Evolutionary conservation across 495 filamentous ascomycete genomes (phyloP).

Genomic region (Astrothelium subdiscretum): DNA sequence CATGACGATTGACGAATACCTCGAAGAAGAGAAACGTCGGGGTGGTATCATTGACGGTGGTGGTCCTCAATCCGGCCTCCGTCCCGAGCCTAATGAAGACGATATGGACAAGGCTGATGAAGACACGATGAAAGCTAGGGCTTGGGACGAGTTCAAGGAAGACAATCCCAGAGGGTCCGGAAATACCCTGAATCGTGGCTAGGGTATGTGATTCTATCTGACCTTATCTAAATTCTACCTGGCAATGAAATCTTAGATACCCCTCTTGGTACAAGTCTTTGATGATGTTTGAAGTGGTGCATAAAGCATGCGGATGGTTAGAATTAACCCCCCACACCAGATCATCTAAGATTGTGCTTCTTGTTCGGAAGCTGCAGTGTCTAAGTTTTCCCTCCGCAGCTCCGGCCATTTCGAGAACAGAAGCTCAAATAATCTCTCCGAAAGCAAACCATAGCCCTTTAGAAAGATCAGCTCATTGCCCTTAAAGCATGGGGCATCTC

Average conservation of each 20-base stretch:
- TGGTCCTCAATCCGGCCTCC: conserved; percentile 60
- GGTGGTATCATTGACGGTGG: conserved; percentile 92
- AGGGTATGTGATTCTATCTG: background rate
- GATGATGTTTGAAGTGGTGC: too few relatives aligned
- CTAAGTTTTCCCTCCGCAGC: conserved; percentile 10
- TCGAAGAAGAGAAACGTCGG: conserved; percentile 76
- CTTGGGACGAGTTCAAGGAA: conserved; percentile 92
- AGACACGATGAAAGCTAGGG: conserved; percentile 85
- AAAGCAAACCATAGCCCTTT: conserved; percentile 17
- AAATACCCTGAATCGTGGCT: conserved; percentile 34
- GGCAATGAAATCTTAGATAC: background rate
- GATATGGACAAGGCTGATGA: conserved; percentile 70
- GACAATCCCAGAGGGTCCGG: conserved; percentile 58
- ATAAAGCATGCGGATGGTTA: too few relatives aligned
- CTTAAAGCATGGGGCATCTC: background rate
- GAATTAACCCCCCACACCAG: too few relatives aligned
- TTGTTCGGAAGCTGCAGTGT: background rate
- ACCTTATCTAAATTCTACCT: background rate
- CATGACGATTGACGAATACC: conserved; percentile 95
- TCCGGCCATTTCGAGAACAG: conserved; percentile 19
- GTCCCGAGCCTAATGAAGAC: conserved; percentile 75
- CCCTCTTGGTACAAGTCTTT: background rate
- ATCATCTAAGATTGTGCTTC: too few relatives aligned
- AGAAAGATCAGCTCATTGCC: background rate
- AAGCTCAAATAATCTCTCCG: conserved; percentile 8